Conservation (phyloP, 345 rosid species). For the Sisymbrium irio region DNA sequence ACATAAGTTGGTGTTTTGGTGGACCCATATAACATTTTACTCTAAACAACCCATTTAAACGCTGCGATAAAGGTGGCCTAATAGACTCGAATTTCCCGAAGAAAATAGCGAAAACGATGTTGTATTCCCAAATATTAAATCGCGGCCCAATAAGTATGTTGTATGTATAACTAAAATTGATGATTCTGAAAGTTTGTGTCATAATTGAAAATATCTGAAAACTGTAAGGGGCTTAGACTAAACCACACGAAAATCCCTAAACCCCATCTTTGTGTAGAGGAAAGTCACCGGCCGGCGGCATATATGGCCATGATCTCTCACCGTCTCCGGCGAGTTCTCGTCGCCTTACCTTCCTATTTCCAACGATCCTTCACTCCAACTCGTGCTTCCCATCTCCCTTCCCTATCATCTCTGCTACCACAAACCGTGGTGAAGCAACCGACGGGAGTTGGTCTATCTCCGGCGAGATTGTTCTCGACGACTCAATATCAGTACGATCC, state of each 20-base stretch:
- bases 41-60: too few relatives aligned
- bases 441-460: conserved; percentile 3
- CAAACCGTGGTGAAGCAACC: conserved; percentile 19
- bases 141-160: background rate
- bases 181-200: background rate
- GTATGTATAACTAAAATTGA: background rate
- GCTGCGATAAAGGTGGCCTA: too few relatives aligned
- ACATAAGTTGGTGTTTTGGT: too few relatives aligned
- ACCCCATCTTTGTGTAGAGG: background rate
- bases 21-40: too few relatives aligned
- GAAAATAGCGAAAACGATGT: background rate
- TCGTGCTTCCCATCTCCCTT: background rate
- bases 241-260: conserved; percentile 12
- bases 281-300: background rate
- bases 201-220: background rate
- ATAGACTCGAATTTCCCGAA: background rate
- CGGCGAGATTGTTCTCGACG: conserved; percentile 30
- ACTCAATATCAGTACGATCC: conserved; percentile 38
- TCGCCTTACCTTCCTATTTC: conserved; percentile 29
- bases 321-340: conserved; percentile 56
- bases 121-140: too few relatives aligned
- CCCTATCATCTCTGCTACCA: background rate
- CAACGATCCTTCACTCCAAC: conserved; percentile 31
- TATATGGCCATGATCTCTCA: conserved; percentile 34
- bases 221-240: background rate